Percentiles rank a stretch among this genome's conserved stretches.
Conservation (phyloP, 1,139 yeast genomes). For the Saccharomyces hybrid region DNA sequence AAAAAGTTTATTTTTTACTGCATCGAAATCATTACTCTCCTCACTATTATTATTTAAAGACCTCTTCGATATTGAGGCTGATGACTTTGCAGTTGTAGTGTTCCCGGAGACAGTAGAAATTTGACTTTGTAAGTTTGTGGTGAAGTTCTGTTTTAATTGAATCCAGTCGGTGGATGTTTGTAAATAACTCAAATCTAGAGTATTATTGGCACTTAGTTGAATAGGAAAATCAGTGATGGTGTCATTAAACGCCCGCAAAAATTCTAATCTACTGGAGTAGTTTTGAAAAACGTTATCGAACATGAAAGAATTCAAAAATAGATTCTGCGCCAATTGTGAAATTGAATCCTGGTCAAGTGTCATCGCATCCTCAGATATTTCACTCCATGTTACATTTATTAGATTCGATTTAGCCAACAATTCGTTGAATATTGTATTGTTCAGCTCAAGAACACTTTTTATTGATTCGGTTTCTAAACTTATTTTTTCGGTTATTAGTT, state of each 20-base stretch:
- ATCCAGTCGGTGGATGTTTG: neutral
- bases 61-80: neutral
- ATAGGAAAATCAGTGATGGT: neutral
- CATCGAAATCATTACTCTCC: neutral
- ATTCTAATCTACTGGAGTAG: neutral
- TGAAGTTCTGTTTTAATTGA: neutral
- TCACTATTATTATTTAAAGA: neutral
- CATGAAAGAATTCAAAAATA: neutral
- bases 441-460: neutral
- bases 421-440: neutral
- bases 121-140: neutral
- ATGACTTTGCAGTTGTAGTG: neutral
- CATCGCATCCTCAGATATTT: constrained; percentile 10
- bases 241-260: neutral
- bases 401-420: constrained; percentile 9
- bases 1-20: neutral
- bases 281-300: neutral
- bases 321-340: neutral
- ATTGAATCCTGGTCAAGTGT: constrained; percentile 5
- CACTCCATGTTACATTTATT: constrained; percentile 13
- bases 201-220: neutral
- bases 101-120: neutral
- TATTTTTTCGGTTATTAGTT: neutral
- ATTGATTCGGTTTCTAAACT: neutral
- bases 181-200: neutral